Percentiles rank a stretch among this genome's conserved stretches.
These are phyloP conservation scores for Syzygium oleosum DNA, from an alignment of 345 rosid species.

Conservation along the genomic window DNA sequence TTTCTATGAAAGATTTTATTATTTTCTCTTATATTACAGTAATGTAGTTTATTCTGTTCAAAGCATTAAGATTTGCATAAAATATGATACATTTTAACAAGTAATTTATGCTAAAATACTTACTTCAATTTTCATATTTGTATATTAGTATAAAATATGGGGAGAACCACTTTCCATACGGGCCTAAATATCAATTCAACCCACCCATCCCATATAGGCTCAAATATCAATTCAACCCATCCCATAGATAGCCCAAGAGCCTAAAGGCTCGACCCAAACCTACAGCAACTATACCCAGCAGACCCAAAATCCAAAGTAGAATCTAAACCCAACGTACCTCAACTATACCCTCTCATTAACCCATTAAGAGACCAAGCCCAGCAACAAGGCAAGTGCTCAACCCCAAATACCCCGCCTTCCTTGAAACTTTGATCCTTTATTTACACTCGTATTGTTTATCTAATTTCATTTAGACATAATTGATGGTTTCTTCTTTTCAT, in stretches of 20 bases:
- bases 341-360: background rate
- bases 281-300: background rate
- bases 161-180: background rate
- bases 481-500: background rate
- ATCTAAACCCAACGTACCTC: background rate
- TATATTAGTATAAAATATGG: background rate
- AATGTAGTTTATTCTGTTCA: background rate
- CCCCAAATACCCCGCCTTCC: background rate
- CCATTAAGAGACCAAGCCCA: background rate
- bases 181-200: background rate
- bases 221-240: background rate
- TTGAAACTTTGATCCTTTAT: too few relatives aligned
- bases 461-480: background rate
- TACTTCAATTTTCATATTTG: background rate
- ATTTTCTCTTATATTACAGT: background rate
- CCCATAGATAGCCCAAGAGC: too few relatives aligned
- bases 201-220: background rate
- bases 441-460: too few relatives aligned
- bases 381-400: background rate
- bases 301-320: background rate
- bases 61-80: background rate
- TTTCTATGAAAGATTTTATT: rapidly evolving
- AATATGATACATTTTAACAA: rapidly evolving
- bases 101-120: background rate
- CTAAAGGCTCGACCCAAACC: too few relatives aligned